A percentile compares a stretch with the other conserved stretches of the same genome.
Conservation (phyloP, 768 basidiomycete genomes). For the Kwoniella europaea region DNA sequence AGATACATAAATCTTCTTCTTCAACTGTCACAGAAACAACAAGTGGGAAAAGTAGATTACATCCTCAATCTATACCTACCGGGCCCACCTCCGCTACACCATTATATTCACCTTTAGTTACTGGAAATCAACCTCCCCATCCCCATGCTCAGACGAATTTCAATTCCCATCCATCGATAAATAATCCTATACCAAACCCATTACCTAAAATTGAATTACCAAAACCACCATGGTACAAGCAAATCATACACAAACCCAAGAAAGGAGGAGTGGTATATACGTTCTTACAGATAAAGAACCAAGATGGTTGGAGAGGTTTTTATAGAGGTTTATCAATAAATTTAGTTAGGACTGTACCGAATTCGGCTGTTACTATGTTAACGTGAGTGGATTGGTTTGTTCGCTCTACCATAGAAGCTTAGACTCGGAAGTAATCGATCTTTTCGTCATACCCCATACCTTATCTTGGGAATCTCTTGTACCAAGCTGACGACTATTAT, state of each 20-base stretch:
- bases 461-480: too few species aligned
- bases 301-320: conserved; percentile 86
- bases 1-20: conserved; percentile 64
- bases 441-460: too few species aligned
- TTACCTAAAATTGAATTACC: conserved; percentile 16
- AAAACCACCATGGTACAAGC: conserved; percentile 25
- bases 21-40: not conserved
- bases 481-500: conserved; percentile 18
- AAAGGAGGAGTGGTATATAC: conserved; percentile 73
- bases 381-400: conserved; percentile 65
- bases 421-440: too few species aligned
- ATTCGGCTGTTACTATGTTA: conserved; percentile 92
- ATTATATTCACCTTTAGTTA: conserved; percentile 66
- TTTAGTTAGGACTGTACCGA: conserved; percentile 90
- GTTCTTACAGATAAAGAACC: conserved; percentile 70
- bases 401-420: not conserved
- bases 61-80: conserved; percentile 15
- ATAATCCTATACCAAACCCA: conserved; percentile 14
- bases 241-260: conserved; percentile 40
- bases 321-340: conserved; percentile 96
- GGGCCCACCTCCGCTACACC: conserved; percentile 42
- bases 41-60: conserved; percentile 7
- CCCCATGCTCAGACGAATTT: conserved; percentile 8
- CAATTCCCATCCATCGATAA: not conserved
- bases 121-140: conserved; percentile 45